Evolutionary conservation across 2,329 filamentous ascomycete genomes (phyloP).

Genomic region (Boeremia lycopersici): DNA sequence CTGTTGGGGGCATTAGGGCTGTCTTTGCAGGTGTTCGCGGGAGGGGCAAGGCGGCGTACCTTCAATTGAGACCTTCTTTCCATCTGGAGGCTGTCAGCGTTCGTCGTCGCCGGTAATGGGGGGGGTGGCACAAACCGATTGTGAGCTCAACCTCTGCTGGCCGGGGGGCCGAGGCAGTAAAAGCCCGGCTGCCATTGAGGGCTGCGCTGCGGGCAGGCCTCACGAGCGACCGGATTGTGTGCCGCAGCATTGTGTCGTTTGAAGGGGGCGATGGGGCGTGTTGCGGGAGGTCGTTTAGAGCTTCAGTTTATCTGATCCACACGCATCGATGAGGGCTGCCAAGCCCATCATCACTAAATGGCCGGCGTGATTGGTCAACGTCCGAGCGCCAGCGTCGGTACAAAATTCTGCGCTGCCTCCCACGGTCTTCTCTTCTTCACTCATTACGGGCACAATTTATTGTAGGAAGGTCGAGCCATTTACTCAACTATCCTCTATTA

Average conservation of each 20-base stretch:
- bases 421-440: slow-evolving; percentile 49
- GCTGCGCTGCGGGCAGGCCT: slow-evolving; percentile 60
- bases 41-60: slow-evolving; percentile 60
- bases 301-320: slow-evolving; percentile 6
- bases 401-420: slow-evolving; percentile 33
- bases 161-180: slow-evolving; percentile 79
- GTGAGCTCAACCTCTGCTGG: slow-evolving; percentile 95
- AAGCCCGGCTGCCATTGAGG: slow-evolving; percentile 72
- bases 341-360: slow-evolving; percentile 20
- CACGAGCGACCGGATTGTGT: slow-evolving; percentile 66
- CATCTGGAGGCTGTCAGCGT: slow-evolving; percentile 67
- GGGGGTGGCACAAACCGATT: slow-evolving; percentile 69
- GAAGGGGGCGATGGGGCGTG: slow-evolving; percentile 37
- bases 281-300: slow-evolving; percentile 28
- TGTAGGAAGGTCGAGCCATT: slow-evolving; percentile 62
- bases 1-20: slow-evolving; percentile 58
- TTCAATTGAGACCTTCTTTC: slow-evolving; percentile 98
- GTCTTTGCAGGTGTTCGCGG: slow-evolving; percentile 20
- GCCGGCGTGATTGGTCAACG: slow-evolving; percentile 41
- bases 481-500: slow-evolving; percentile 66
- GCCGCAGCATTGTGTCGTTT: slow-evolving; percentile 60
- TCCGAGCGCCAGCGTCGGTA: slow-evolving; percentile 20
- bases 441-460: slow-evolving; percentile 70
- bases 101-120: slow-evolving; percentile 19
- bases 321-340: background rate